Evolutionary conservation across 2,329 filamentous ascomycete species (phyloP).

Genomic region (Calonectria ilicicola): DNA sequence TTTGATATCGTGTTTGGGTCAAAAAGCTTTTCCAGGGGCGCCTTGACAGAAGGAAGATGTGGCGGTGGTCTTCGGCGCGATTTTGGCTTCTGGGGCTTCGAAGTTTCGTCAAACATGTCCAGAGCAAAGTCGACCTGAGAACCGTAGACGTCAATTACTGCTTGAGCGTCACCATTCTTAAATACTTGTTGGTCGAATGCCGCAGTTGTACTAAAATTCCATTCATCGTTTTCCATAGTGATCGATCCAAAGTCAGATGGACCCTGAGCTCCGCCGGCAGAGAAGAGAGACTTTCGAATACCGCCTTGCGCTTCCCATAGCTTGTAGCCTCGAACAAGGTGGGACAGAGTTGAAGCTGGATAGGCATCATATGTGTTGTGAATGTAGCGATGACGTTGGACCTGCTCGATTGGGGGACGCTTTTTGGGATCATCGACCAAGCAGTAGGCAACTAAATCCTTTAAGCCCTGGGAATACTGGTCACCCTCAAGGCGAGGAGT

Average conservation of each 20-base stretch:
- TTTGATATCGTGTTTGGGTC: conserved; percentile 74
- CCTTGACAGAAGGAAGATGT: conserved; percentile 67
- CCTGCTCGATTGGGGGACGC: conserved; percentile 76
- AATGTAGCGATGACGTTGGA: conserved; percentile 79
- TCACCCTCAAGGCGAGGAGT: conserved; percentile 78
- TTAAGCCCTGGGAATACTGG: conserved; percentile 76
- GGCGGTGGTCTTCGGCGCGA: conserved; percentile 68
- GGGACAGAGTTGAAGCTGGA: conserved; percentile 72
- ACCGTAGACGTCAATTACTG: conserved; percentile 72
- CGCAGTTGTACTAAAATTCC: conserved; percentile 76
- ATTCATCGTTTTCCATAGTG: conserved; percentile 67
- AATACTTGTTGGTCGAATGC: conserved; percentile 72
- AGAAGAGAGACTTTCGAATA: conserved; percentile 74
- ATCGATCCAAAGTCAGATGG: conserved; percentile 58
- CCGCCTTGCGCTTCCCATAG: conserved; percentile 82
- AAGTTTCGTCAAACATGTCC: conserved; percentile 60
- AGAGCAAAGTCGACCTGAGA: conserved; percentile 66
- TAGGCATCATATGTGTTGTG: conserved; percentile 71
- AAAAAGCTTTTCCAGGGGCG: conserved; percentile 73
- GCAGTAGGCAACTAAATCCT: conserved; percentile 79
- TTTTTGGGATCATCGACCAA: conserved; percentile 76
- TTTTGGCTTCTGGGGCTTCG: conserved; percentile 65
- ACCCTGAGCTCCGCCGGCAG: conserved; percentile 68
- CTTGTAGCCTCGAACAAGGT: conserved; percentile 78
- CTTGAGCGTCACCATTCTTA: conserved; percentile 65